A percentile compares a stretch with the other conserved stretches of the same genome.
Conservation (phyloP, 2,329 filamentous ascomycete genomes). For the Colletotrichum nymphaeae region DNA sequence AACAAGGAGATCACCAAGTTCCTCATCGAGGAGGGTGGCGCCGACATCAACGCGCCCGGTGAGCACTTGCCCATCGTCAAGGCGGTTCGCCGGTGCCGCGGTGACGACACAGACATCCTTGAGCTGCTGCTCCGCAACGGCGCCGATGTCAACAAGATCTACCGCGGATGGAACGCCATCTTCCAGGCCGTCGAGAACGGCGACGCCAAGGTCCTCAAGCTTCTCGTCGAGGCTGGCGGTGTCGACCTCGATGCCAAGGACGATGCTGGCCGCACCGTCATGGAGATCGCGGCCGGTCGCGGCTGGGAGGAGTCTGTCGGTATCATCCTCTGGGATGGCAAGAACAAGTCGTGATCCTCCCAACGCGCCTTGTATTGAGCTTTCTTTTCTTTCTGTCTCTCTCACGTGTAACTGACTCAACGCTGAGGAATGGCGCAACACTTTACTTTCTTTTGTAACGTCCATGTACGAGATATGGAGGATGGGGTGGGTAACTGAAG, state of each 20-base stretch:
- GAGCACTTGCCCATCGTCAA: conserved; percentile 80
- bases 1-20: conserved; percentile 70
- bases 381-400: background rate
- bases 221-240: conserved; percentile 61
- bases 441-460: conserved; percentile 1
- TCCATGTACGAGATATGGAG: conserved; percentile 5
- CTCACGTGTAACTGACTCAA: background rate
- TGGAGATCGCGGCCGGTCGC: conserved; percentile 67
- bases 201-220: conserved; percentile 62
- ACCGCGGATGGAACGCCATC: conserved; percentile 74
- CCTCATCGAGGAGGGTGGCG: conserved; percentile 70
- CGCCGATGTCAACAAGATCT: conserved; percentile 75
- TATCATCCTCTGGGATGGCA: conserved; percentile 49
- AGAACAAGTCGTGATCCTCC: conserved; percentile 10
- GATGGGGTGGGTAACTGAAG: background rate
- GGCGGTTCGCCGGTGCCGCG: conserved; percentile 69
- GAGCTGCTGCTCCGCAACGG: conserved; percentile 72
- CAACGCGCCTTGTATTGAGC: background rate
- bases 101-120: conserved; percentile 68
- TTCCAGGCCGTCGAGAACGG: conserved; percentile 76
- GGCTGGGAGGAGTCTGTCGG: conserved; percentile 69
- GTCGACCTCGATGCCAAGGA: conserved; percentile 65
- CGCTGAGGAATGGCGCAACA: background rate
- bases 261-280: conserved; percentile 64
- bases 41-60: conserved; percentile 74